Conservation (phyloP, 1,284 basidiomycete genomes). For the Pterulicium gracile region DNA sequence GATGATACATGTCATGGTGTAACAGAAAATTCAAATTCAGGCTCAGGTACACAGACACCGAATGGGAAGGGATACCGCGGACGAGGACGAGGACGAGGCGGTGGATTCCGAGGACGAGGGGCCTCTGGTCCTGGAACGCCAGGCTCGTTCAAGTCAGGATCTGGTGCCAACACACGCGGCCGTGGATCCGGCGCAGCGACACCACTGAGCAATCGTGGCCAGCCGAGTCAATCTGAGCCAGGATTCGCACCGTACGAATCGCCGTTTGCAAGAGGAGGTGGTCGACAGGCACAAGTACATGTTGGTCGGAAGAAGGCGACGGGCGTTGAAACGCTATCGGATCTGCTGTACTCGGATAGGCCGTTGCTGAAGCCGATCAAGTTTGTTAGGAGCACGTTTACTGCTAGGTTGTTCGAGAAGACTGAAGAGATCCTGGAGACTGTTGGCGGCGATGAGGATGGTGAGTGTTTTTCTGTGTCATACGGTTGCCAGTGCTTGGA, state of each 20-base stretch:
- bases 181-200: constrained; percentile 14
- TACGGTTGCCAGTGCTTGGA: background rate
- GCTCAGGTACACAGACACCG: background rate
- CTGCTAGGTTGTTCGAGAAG: constrained; percentile 47
- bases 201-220: no score
- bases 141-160: background rate
- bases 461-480: constrained; percentile 14
- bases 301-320: no score
- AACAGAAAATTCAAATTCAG: background rate
- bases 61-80: background rate
- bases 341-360: constrained; percentile 41
- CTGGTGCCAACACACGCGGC: constrained; percentile 14
- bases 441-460: constrained; percentile 39
- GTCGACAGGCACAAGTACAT: no score
- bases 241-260: no score
- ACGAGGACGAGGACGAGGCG: background rate
- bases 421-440: constrained; percentile 60
- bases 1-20: background rate
- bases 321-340: constrained; percentile 38
- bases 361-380: constrained; percentile 51
- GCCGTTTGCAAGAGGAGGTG: no score
- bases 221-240: no score
- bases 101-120: background rate
- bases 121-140: no score
- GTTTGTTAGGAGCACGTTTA: constrained; percentile 53